Percentiles rank a stretch among this genome's conserved stretches.
Conservation (phyloP, 371 early-diverging fungal genomes). For the Blakeslea trispora region DNA sequence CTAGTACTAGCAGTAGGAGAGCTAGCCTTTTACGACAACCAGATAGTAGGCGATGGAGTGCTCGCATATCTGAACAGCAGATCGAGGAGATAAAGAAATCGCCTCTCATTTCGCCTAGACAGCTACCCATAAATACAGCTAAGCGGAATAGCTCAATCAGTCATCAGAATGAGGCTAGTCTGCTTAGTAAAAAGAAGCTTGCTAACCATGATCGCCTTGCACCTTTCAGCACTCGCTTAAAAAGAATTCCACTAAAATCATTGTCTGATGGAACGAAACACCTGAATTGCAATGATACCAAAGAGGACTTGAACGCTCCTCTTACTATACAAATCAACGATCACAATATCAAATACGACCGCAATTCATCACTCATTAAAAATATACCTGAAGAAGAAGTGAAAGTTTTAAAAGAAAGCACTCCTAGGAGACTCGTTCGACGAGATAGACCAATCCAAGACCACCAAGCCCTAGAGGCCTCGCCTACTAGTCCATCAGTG, state of each 20-base stretch:
- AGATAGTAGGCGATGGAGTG: conserved; percentile 16
- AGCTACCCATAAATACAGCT: neutral
- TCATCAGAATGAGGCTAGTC: neutral
- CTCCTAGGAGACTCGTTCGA: too few species aligned
- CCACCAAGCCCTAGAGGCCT: too few species aligned
- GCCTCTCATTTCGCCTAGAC: neutral
- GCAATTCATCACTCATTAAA: neutral
- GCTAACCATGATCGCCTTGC: neutral
- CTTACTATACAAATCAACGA: too few species aligned
- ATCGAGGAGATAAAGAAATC: neutral
- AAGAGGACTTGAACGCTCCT: neutral
- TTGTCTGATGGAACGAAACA: neutral
- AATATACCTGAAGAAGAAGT: neutral
- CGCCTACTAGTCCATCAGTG: neutral
- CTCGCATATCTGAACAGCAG: conserved; percentile 2
- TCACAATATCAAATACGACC: too few species aligned
- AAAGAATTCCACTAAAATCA: too few species aligned
- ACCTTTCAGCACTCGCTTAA: neutral
- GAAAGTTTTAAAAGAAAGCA: neutral
- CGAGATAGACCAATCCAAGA: too few species aligned
- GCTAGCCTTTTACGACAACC: neutral
- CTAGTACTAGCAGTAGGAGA: neutral
- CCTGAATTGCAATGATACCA: neutral
- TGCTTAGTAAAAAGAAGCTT: neutral
- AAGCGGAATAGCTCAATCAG: neutral